Evolutionary conservation across 208 protist genomes (phyloP), one percentile per base, ranked within the genome.

Genomic region (Leptomonas seymouri): DNA sequence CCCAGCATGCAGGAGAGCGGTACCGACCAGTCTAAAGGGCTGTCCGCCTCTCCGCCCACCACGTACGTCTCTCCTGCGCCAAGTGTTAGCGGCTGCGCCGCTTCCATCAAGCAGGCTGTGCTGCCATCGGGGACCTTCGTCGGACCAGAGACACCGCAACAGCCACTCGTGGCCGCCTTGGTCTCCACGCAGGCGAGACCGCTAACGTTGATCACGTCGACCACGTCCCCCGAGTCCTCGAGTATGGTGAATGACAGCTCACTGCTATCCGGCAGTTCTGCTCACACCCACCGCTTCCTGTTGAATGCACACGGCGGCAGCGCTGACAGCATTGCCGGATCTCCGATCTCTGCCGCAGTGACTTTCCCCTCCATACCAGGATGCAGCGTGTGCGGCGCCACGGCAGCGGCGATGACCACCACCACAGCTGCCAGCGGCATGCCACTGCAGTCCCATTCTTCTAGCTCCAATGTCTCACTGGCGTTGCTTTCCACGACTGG

Each of bases 281-380:
- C 57, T 11, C 45, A 67, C 46, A 67, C 61, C 16, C 61, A 67
- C 21, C 61, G 61, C 61, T 67, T 67, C 21, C 34, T 67, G 45
- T 67, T 48, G 14, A 48, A 34, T 14, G 55, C 61, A 34, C 48
- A 48, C 61, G 48, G 61, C 36, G 57, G 61, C 49, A 67, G 61
- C 61, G 21, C 30, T 2, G 60, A 65, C 60, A 55, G 60, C 45
- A n/a, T 44, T 20, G n/a, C 44, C 3, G 20, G 27, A 27, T 45
- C 46, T 9, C 20, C 60, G 2, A 18, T 31, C 7, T 27, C 55
- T 15, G 60, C 53, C 2, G 27, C 61, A 0, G 59, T 20, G 16
- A 30, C 44, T 14, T 44, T 27, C 30, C 42, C 59, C 3, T 44
- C 1, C 59, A 20, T n/a, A n/a, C n/a, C 42, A 3, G 28, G 59